A percentile compares a stretch with the other conserved stretches of the same genome.
Conservation (phyloP, 2,329 filamentous ascomycete species). For the Cytospora mali region DNA sequence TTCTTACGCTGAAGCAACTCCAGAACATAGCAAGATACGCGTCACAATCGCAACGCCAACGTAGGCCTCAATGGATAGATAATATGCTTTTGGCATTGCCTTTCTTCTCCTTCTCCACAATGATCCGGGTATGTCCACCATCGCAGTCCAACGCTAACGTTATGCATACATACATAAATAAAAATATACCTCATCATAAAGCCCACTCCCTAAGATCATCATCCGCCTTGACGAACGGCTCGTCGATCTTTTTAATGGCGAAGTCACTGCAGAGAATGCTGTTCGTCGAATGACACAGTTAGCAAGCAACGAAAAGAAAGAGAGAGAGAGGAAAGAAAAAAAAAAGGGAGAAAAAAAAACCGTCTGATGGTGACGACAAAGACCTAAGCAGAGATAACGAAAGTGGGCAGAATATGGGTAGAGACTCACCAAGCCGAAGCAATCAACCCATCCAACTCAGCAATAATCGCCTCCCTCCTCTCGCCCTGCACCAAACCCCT, state of each 20-base stretch:
- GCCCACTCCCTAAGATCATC: conserved; percentile 85
- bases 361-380: too few relatives aligned
- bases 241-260: conserved; percentile 91
- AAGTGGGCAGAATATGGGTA: conserved; percentile 15
- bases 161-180: neutral
- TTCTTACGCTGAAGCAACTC: too few relatives aligned
- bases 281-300: conserved; percentile 7
- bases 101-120: neutral
- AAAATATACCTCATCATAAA: conserved; percentile 31
- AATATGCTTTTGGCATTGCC: neutral
- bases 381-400: too few relatives aligned
- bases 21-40: too few relatives aligned
- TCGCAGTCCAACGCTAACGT: neutral
- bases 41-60: neutral
- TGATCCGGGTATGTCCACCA: neutral
- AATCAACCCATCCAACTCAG: conserved; percentile 88
- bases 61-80: neutral
- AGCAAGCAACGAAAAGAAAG: conserved; percentile 7
- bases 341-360: conserved; percentile 4
- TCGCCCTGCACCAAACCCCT: conserved; percentile 70
- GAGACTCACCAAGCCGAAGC: conserved; percentile 78
- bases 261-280: conserved; percentile 94
- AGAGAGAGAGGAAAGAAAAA: neutral
- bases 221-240: conserved; percentile 77
- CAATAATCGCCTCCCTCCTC: conserved; percentile 79